These are phyloP conservation scores for Fusarium sp. DNA, from an alignment of 2,329 filamentous ascomycete genomes.

Conservation along the genomic window DNA sequence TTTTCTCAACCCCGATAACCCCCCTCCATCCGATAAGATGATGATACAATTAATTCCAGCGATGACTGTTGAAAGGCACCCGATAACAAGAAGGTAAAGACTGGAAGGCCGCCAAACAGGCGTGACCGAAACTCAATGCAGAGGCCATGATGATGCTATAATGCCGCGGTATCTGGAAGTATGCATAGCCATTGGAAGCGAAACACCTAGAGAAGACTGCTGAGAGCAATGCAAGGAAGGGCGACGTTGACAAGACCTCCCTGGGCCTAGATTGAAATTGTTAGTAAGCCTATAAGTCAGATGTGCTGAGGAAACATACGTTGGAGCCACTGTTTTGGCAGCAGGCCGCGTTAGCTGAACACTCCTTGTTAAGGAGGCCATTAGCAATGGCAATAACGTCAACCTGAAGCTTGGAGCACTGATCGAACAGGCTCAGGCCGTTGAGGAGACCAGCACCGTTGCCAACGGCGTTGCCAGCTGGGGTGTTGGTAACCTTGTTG, in stretches of 20 bases:
- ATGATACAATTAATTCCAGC: not conserved
- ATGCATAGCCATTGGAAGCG: too few species aligned
- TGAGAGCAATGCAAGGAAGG: conserved; percentile 6
- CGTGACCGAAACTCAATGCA: too few species aligned
- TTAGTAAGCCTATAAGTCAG: not conserved
- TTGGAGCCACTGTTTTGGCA: not conserved
- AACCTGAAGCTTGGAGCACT: not conserved
- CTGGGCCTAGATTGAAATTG: not conserved
- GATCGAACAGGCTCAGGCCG: not conserved
- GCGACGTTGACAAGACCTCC: conserved; percentile 12
- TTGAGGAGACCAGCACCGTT: conserved; percentile 3
- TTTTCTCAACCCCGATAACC: not conserved
- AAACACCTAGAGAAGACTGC: not conserved
- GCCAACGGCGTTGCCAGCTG: not conserved
- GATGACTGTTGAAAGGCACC: not conserved
- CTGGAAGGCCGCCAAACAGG: too few species aligned
- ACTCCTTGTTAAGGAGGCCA: conserved; percentile 3
- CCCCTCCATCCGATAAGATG: too few species aligned
- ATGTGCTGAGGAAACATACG: not conserved
- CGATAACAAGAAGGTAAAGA: too few species aligned
- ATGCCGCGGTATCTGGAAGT: too few species aligned
- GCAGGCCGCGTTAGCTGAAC: conserved; percentile 1
- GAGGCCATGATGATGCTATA: too few species aligned
- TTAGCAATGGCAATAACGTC: not conserved
- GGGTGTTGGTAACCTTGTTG: not conserved